Percentiles rank a stretch among this genome's conserved stretches.
phyloP scores from a whole-genome alignment of 176 grass and related monocot genomes.

The Aegilops sharonensis region DNA sequence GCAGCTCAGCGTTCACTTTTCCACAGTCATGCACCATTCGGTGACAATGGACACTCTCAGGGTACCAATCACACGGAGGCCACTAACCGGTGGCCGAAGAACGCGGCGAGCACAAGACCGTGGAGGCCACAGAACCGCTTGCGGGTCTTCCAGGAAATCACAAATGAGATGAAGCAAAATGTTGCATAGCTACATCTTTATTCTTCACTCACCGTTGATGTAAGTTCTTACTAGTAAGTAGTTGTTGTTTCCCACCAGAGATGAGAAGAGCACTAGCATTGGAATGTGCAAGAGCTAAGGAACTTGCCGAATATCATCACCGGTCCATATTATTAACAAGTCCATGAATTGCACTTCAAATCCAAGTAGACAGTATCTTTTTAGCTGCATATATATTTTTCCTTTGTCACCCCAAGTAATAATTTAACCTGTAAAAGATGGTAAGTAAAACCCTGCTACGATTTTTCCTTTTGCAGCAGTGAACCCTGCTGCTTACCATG shows the following conservation, averaged over 20 bases:
- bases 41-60: slow-evolving; percentile 1
- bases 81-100: slow-evolving; percentile 15
- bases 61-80: slow-evolving; percentile 22
- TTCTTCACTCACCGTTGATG: slow-evolving; percentile 3
- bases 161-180: slow-evolving; percentile 37
- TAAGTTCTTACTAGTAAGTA: slow-evolving; percentile 16
- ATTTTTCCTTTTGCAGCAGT: background rate
- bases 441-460: background rate
- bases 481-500: slow-evolving; percentile 8
- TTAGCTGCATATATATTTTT: background rate
- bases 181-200: slow-evolving; percentile 7
- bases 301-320: background rate
- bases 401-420: slow-evolving; percentile 8
- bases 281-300: background rate
- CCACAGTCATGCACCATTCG: background rate
- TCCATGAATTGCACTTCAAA: background rate
- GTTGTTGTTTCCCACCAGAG: background rate
- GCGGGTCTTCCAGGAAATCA: slow-evolving; percentile 63
- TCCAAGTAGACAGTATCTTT: background rate
- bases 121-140: slow-evolving; percentile 28
- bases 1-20: slow-evolving; percentile 44
- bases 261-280: background rate
- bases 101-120: background rate
- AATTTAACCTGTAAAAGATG: slow-evolving; percentile 5
- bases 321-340: background rate